phyloP scores from a whole-genome alignment of 305 asterid genomes.

The Salvia sclarea region DNA sequence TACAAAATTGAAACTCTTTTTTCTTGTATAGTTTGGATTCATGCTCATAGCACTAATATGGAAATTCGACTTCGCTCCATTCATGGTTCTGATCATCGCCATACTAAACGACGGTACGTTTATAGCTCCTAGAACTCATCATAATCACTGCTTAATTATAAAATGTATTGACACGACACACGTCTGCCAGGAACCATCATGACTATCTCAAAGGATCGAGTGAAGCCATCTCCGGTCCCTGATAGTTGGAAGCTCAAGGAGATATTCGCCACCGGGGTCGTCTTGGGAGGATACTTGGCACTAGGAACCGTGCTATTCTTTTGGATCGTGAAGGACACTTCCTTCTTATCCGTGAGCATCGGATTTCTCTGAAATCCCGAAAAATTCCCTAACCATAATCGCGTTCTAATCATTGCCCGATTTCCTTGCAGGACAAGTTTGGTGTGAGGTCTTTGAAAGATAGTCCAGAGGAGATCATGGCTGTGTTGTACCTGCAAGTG shows the following conservation, averaged over 20 bases:
- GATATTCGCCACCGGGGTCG: slow-evolving; percentile 72
- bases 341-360: slow-evolving; percentile 60
- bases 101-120: slow-evolving; percentile 78
- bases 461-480: slow-evolving; percentile 50
- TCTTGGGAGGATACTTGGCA: slow-evolving; percentile 76
- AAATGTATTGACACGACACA: neutral
- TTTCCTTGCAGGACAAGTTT: slow-evolving; percentile 38
- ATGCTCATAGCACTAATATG: slow-evolving; percentile 79
- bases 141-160: neutral
- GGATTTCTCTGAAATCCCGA: neutral
- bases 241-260: slow-evolving; percentile 87
- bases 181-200: slow-evolving; percentile 68
- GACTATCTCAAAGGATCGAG: slow-evolving; percentile 83
- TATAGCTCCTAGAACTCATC: neutral
- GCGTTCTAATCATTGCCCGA: neutral
- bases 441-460: slow-evolving; percentile 48
- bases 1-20: neutral
- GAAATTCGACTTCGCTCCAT: slow-evolving; percentile 83
- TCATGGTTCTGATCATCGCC: slow-evolving; percentile 89
- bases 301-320: slow-evolving; percentile 70
- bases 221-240: slow-evolving; percentile 82
- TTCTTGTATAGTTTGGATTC: slow-evolving; percentile 71
- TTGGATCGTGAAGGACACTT: slow-evolving; percentile 57
- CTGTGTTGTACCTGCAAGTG: slow-evolving; percentile 80
- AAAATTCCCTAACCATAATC: neutral